These are phyloP conservation scores for Scheffersomyces coipomensis DNA, from an alignment of 805 yeast species.

Conservation along the genomic window DNA sequence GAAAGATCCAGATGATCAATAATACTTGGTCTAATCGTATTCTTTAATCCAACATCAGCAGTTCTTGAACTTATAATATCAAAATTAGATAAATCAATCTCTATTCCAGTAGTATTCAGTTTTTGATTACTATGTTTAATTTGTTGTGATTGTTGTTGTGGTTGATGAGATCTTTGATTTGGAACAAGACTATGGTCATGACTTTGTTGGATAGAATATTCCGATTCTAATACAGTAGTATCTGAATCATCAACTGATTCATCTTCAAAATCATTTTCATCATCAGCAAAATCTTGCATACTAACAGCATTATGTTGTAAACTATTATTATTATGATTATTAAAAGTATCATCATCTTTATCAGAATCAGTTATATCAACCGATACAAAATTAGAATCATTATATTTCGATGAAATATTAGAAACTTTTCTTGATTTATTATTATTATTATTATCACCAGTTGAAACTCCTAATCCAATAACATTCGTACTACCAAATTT, in stretches of 20 bases:
- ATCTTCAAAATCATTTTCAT: constrained; percentile 13
- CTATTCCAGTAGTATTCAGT: constrained; percentile 3
- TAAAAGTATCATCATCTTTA: background rate
- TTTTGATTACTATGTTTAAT: constrained; percentile 5
- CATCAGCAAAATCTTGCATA: constrained; percentile 9
- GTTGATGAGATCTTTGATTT: no score
- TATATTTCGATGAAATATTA: background rate
- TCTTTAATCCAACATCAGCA: constrained; percentile 27
- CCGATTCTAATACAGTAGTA: constrained; percentile 15
- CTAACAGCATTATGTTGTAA: constrained; percentile 21
- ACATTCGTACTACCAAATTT: background rate
- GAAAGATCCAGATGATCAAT: constrained; percentile 19
- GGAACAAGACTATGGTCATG: background rate
- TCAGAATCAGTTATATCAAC: constrained; percentile 6
- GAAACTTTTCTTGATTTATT: background rate
- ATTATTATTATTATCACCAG: background rate
- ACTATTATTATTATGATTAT: background rate
- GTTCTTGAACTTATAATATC: constrained; percentile 27
- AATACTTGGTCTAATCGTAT: constrained; percentile 20
- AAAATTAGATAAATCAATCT: constrained; percentile 22
- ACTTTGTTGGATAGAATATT: constrained; percentile 2
- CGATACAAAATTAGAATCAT: constrained; percentile 1
- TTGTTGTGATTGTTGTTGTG: constrained; percentile 9
- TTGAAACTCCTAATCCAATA: background rate
- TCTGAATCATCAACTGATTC: constrained; percentile 19